These are phyloP conservation scores for Mucor lusitanicus DNA, from an alignment of 371 early-diverging fungal species.

Conservation along the genomic window DNA sequence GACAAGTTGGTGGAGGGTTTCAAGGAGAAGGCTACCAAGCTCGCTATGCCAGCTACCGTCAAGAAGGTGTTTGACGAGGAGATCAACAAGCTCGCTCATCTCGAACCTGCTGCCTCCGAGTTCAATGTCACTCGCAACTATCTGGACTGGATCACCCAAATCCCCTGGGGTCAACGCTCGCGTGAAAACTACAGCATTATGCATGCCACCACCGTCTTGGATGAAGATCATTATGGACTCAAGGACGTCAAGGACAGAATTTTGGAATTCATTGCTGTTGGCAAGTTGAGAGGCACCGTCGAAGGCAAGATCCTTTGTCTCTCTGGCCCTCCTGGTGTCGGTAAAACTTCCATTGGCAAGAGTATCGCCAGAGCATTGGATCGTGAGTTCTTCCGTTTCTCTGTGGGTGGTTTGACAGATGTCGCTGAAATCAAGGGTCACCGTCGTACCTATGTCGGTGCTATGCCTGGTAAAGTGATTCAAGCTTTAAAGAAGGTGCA, in stretches of 20 bases:
- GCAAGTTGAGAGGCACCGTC: slow-evolving; percentile 90
- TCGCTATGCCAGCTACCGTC: slow-evolving; percentile 90
- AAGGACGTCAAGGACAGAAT: slow-evolving; percentile 98
- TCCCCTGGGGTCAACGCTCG: slow-evolving; percentile 94
- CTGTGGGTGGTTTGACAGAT: slow-evolving; percentile 96
- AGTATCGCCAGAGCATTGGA: slow-evolving; percentile 94
- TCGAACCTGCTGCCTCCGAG: slow-evolving; percentile 96
- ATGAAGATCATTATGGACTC: slow-evolving; percentile 98
- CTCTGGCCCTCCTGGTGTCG: slow-evolving; percentile 96
- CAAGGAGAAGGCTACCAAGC: slow-evolving; percentile 76
- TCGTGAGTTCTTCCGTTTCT: slow-evolving; percentile 94
- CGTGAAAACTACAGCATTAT: slow-evolving; percentile 88
- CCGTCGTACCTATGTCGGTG: slow-evolving; percentile 97
- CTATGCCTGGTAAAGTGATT: slow-evolving; percentile 99
- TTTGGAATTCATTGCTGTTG: slow-evolving; percentile 98
- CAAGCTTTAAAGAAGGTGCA: slow-evolving; percentile 97
- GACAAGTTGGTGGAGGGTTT: slow-evolving; percentile 95
- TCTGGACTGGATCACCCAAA: slow-evolving; percentile 94
- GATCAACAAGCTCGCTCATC: slow-evolving; percentile 86
- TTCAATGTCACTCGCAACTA: slow-evolving; percentile 97
- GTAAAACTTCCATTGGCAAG: slow-evolving; percentile 97
- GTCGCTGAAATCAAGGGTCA: slow-evolving; percentile 99
- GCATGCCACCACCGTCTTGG: slow-evolving; percentile 83
- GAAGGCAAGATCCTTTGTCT: slow-evolving; percentile 97
- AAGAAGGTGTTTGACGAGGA: slow-evolving; percentile 97